Conservation (phyloP, 2,329 filamentous ascomycete genomes). For the Blumeria graminis region DNA sequence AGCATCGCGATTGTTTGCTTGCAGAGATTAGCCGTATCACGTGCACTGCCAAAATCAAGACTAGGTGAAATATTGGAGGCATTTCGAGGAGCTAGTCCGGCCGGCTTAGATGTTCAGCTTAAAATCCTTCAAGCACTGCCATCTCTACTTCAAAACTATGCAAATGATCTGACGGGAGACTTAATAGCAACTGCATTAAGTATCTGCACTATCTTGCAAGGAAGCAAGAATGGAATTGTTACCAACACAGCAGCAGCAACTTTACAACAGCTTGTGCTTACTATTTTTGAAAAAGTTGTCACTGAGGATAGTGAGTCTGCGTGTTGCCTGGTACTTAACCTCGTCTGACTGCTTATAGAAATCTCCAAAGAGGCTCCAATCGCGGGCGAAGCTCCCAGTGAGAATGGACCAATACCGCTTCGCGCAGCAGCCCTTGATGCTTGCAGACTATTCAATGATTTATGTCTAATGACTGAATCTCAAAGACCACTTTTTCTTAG, state of each 20-base stretch:
- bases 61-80: slow-evolving; percentile 74
- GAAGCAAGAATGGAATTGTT: slow-evolving; percentile 77
- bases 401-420: slow-evolving; percentile 39
- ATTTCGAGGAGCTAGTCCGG: slow-evolving; percentile 60
- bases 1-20: slow-evolving; percentile 70
- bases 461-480: slow-evolving; percentile 69
- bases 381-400: slow-evolving; percentile 41
- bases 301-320: slow-evolving; percentile 46
- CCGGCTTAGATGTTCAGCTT: slow-evolving; percentile 70
- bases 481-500: slow-evolving; percentile 63
- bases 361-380: slow-evolving; percentile 26
- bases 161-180: slow-evolving; percentile 54
- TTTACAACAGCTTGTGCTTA: slow-evolving; percentile 75
- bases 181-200: slow-evolving; percentile 63
- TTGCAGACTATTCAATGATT: slow-evolving; percentile 66
- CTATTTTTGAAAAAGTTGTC: slow-evolving; percentile 78
- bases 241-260: slow-evolving; percentile 95
- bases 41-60: slow-evolving; percentile 53
- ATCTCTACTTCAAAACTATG: slow-evolving; percentile 74
- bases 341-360: slow-evolving; percentile 9
- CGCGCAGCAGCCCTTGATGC: slow-evolving; percentile 64
- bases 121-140: slow-evolving; percentile 88
- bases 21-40: slow-evolving; percentile 64
- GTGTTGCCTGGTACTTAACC: background rate
- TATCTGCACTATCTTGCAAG: slow-evolving; percentile 77